Base-by-base conservation (phyloP, 2,329 filamentous ascomycete genomes). In the Passalora sequoiae region DNA sequence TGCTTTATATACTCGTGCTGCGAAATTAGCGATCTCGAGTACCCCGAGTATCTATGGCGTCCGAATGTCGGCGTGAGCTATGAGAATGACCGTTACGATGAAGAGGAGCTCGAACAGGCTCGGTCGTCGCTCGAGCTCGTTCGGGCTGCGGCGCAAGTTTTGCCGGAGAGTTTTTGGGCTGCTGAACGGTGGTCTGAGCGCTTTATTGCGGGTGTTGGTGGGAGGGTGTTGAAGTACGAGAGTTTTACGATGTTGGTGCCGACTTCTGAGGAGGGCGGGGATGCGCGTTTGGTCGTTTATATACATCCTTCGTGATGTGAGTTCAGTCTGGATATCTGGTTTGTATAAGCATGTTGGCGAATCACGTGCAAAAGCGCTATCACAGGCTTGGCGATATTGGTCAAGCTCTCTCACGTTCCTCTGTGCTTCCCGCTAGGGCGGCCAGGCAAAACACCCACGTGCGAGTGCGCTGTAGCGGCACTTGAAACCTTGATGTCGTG, bases 1-100 rank as follows among this genome's bases (percentile, higher is more conserved):
- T 63, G 60, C 44, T 60, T 40, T 29, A 17, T 44, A 22, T 44
- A 35, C 29, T 39, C 36, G 12, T 20, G 17, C 36, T 33, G 42
- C 28, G 42, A 28, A 15, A 39, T 44, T 21, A 17, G 24, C 19
- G 31, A 25, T 8, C 17, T 17, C 21, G 20, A 32, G 15, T 40
- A 40, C 19, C 42, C 42, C 2, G 42, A 44, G 16, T 44, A 44
- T 29, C 29, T 44, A 19, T 20, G 20, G 12, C 28, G 38, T 7
- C 29, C 35, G 2, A 15, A 20, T 6, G 27, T 35, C 16, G 33
- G 20, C 9, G 33, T 36, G 8, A n/a, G 24, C 20, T 36, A 36
- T n/a, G 33, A 36, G 19, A 24, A 36, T 24, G 33, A 36, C n/a
- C 33, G 12, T n/a, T 37, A 9, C 17, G 15, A 36, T 10, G 33